Evolutionary conservation across 1,284 basidiomycete genomes (phyloP).

Genomic region (Trichosporon ovoides): DNA sequence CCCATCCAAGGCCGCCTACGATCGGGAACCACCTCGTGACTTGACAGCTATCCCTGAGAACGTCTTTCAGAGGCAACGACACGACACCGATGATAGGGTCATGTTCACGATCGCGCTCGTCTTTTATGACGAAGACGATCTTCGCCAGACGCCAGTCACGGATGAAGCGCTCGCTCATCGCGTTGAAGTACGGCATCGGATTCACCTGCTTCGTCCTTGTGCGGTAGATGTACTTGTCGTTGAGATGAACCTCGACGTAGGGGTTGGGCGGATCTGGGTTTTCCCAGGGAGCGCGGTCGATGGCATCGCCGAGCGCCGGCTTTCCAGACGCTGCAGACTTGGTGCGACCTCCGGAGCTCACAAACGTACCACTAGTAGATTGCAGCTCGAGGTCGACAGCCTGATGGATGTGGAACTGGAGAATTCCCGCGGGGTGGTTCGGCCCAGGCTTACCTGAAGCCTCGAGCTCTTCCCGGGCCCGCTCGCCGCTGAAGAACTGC

Average conservation of each 20-base stretch:
- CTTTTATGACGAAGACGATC: slow-evolving; percentile 49
- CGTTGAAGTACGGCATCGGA: slow-evolving; percentile 51
- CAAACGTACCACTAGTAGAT: slow-evolving; percentile 37
- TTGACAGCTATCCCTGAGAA: slow-evolving; percentile 34
- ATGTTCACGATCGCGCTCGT: slow-evolving; percentile 48
- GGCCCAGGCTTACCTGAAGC: slow-evolving; percentile 33
- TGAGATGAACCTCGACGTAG: slow-evolving; percentile 50
- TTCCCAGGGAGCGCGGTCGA: slow-evolving; percentile 41
- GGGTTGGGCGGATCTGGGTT: slow-evolving; percentile 45
- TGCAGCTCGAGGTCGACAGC: slow-evolving; percentile 45
- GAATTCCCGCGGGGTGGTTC: slow-evolving; percentile 38
- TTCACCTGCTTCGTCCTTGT: slow-evolving; percentile 50
- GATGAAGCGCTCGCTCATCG: slow-evolving; percentile 51
- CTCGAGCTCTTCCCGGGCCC: slow-evolving; percentile 46
- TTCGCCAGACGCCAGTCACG: slow-evolving; percentile 49
- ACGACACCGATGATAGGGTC: slow-evolving; percentile 45
- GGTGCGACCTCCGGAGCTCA: slow-evolving; percentile 19
- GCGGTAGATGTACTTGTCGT: slow-evolving; percentile 50
- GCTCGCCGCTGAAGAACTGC: slow-evolving; percentile 45
- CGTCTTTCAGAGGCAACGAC: slow-evolving; percentile 28
- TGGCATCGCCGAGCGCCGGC: slow-evolving; percentile 39
- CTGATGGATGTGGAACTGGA: slow-evolving; percentile 48
- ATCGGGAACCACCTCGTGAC: slow-evolving; percentile 45
- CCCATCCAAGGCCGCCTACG: slow-evolving; percentile 45
- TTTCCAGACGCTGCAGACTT: slow-evolving; percentile 38